Evolutionary conservation across 73 alveolate genomes (phyloP).

Genomic region (Paramecium pentaurelia): DNA sequence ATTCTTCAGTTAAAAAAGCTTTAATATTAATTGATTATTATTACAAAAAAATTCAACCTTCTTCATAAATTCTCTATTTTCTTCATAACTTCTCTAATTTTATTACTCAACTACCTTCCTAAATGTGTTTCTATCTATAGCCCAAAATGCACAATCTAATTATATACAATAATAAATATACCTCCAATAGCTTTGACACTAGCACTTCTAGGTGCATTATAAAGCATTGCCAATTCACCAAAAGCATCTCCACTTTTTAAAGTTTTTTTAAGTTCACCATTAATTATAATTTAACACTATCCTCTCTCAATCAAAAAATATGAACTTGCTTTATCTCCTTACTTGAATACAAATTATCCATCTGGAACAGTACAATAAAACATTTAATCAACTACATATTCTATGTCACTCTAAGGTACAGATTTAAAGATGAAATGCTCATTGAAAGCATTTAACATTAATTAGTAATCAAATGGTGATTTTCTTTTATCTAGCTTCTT

Average conservation of each 20-base stretch:
- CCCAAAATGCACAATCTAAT: constrained; percentile 64
- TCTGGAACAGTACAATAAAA: constrained; percentile 53
- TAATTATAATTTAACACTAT: constrained; percentile 33
- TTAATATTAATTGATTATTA: background rate
- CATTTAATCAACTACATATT: constrained; percentile 54
- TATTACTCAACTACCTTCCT: constrained; percentile 53
- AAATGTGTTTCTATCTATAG: constrained; percentile 63
- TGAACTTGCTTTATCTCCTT: constrained; percentile 54
- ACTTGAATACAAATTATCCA: constrained; percentile 50
- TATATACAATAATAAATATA: background rate
- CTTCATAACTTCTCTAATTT: constrained; percentile 27
- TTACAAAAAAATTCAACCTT: constrained; percentile 55
- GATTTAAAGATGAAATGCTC: constrained; percentile 40
- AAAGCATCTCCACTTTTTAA: constrained; percentile 74
- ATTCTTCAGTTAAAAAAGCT: constrained; percentile 40
- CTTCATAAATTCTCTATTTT: constrained; percentile 49
- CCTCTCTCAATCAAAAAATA: constrained; percentile 59
- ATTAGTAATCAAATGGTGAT: constrained; percentile 23
- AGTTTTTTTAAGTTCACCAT: constrained; percentile 15
- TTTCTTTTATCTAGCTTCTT: background rate
- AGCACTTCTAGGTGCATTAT: constrained; percentile 84
- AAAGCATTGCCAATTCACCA: constrained; percentile 85
- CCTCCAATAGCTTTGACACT: constrained; percentile 65
- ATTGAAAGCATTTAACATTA: constrained; percentile 15
- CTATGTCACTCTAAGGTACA: constrained; percentile 2